phyloP scores from a whole-genome alignment of 2,329 filamentous ascomycete genomes.

The Penicillium sp. region DNA sequence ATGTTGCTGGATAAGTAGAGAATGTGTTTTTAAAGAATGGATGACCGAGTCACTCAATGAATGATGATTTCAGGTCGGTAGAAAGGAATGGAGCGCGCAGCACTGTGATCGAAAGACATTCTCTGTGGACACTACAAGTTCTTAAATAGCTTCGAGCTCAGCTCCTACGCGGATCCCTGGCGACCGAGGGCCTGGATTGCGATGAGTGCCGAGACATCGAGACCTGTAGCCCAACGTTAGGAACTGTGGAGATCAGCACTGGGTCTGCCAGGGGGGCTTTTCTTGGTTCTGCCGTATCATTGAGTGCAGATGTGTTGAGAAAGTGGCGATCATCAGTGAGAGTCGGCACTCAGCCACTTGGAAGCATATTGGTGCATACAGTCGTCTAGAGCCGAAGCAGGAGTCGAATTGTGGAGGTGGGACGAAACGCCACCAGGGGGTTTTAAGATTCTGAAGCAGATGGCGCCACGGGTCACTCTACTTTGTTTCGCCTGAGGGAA shows the following conservation, averaged over 20 bases:
- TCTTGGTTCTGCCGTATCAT: background rate
- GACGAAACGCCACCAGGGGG: constrained; percentile 1
- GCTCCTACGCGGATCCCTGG: background rate
- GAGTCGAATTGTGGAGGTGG: constrained; percentile 2
- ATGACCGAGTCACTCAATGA: constrained; percentile 11
- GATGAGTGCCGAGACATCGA: constrained; percentile 9
- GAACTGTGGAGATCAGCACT: constrained; percentile 9
- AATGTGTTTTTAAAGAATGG: constrained; percentile 10
- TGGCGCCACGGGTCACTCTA: background rate
- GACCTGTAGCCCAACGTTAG: background rate
- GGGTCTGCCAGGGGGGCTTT: background rate
- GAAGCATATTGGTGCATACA: background rate
- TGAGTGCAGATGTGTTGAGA: background rate
- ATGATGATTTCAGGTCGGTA: constrained; percentile 13
- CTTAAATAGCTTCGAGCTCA: constrained; percentile 15
- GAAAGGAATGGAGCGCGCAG: constrained; percentile 26
- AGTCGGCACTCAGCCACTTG: background rate
- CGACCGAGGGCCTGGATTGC: background rate
- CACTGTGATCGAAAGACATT: constrained; percentile 21
- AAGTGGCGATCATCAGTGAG: background rate
- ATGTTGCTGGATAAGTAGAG: constrained; percentile 4
- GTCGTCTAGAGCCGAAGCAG: constrained; percentile 7
- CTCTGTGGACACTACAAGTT: background rate
- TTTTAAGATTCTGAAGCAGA: constrained; percentile 4
- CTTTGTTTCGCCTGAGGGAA: background rate